These are phyloP conservation scores for Solanum bulbocastanum DNA, from an alignment of 257 asterid genomes.

Conservation along the genomic window DNA sequence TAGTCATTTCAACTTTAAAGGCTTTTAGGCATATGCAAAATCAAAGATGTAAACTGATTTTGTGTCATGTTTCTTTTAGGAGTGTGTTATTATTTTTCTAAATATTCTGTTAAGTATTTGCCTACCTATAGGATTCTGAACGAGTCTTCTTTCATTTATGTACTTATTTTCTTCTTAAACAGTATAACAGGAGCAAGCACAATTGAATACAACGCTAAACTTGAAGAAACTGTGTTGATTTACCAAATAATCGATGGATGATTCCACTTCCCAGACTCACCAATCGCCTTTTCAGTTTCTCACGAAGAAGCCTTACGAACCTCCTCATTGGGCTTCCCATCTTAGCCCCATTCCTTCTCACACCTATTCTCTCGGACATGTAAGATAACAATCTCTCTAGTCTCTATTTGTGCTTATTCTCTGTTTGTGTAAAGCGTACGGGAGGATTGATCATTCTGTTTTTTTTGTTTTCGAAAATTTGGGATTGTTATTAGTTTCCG, in stretches of 20 bases:
- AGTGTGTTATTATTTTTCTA: no score
- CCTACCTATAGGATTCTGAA: no score
- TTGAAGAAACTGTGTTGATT: background rate
- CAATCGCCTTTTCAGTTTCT: conserved; percentile 21
- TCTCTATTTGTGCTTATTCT: background rate
- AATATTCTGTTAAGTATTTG: no score
- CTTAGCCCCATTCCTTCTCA: conserved; percentile 71
- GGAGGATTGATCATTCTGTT: conserved; percentile 8
- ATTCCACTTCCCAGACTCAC: background rate
- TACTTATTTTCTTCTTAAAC: conserved; percentile 14
- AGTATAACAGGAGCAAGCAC: conserved; percentile 11
- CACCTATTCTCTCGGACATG: conserved; percentile 68
- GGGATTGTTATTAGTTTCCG: conserved; percentile 39
- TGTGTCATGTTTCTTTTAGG: no score
- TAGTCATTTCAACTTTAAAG: no score
- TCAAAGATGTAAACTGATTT: no score
- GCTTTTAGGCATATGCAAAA: no score
- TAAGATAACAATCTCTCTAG: conserved; percentile 3
- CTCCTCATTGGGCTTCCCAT: conserved; percentile 78
- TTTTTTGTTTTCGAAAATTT: background rate
- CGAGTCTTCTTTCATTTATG: background rate
- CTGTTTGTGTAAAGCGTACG: background rate
- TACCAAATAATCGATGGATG: background rate
- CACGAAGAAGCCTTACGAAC: conserved; percentile 47
- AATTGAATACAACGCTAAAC: background rate